Evolutionary conservation across 208 protist genomes (phyloP).

Genomic region (Leishmania guyanensis): DNA sequence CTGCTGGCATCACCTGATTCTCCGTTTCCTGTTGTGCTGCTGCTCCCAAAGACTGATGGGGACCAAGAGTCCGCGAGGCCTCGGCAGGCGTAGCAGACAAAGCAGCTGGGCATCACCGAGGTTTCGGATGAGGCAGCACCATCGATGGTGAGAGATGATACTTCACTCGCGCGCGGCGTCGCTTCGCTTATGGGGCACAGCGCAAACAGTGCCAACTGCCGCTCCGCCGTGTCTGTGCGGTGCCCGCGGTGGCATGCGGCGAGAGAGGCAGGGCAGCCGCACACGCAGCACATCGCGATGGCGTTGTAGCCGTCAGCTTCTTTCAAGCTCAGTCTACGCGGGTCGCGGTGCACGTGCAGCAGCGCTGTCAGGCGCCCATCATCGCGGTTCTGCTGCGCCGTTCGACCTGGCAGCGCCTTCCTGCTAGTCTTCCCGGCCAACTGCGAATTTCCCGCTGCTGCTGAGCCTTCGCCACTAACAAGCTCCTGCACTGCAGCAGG

Average conservation of each 20-base stretch:
- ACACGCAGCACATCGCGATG: slow-evolving; percentile 31
- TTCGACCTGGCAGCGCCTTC: slow-evolving; percentile 24
- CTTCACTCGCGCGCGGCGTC: too few relatives aligned
- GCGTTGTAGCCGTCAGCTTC: not conserved
- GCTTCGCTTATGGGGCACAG: not conserved
- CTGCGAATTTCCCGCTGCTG: not conserved
- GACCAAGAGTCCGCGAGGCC: slow-evolving; percentile 18
- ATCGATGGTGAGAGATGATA: not conserved
- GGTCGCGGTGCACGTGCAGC: slow-evolving; percentile 5
- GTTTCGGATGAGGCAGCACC: not conserved
- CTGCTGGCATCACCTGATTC: too few relatives aligned
- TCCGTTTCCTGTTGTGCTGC: not conserved
- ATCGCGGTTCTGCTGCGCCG: slow-evolving; percentile 37
- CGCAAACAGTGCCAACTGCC: not conserved
- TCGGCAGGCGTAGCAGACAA: slow-evolving; percentile 32
- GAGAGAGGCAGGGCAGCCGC: slow-evolving; percentile 21
- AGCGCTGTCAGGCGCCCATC: slow-evolving; percentile 9
- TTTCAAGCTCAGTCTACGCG: not conserved
- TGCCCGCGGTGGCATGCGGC: not conserved
- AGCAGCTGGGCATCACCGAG: not conserved
- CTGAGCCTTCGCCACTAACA: not conserved
- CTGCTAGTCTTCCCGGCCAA: not conserved
- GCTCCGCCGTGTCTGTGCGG: not conserved
- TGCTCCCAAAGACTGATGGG: slow-evolving; percentile 2
- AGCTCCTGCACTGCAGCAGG: slow-evolving; percentile 29